These are phyloP conservation scores for Blastomyces parvus DNA, from an alignment of 2,329 filamentous ascomycete genomes.

Conservation along the genomic window DNA sequence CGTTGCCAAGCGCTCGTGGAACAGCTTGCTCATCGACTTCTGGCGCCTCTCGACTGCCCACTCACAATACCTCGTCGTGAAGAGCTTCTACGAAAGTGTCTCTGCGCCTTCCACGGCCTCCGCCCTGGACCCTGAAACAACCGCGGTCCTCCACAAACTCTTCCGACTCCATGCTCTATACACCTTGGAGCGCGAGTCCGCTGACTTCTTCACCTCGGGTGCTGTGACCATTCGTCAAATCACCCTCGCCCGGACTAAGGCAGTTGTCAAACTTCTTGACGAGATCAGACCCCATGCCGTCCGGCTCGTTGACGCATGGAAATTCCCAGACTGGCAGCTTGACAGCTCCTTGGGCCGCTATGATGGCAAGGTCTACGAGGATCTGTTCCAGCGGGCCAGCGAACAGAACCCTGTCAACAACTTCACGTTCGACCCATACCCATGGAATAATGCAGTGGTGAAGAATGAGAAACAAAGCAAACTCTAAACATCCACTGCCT, in stretches of 20 bases:
- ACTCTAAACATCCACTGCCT: constrained; percentile 21
- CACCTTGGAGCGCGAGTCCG: constrained; percentile 59
- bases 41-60: constrained; percentile 66
- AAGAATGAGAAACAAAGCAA: constrained; percentile 43
- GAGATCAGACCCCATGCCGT: constrained; percentile 66
- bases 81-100: constrained; percentile 66
- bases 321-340: constrained; percentile 68
- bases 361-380: constrained; percentile 69
- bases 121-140: constrained; percentile 47
- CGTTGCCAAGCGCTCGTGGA: constrained; percentile 66
- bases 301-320: constrained; percentile 62
- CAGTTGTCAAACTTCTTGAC: constrained; percentile 59
- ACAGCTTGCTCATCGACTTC: constrained; percentile 67
- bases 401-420: constrained; percentile 65
- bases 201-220: constrained; percentile 61
- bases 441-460: constrained; percentile 51
- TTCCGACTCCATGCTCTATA: constrained; percentile 57
- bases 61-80: constrained; percentile 67
- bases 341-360: constrained; percentile 60
- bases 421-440: constrained; percentile 63
- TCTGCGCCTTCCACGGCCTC: constrained; percentile 45
- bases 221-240: constrained; percentile 66
- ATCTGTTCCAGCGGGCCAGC: constrained; percentile 63
- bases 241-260: constrained; percentile 55
- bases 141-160: constrained; percentile 54